Conservation (phyloP, 2,329 filamentous ascomycete species). For the Pleomassaria siparia region DNA sequence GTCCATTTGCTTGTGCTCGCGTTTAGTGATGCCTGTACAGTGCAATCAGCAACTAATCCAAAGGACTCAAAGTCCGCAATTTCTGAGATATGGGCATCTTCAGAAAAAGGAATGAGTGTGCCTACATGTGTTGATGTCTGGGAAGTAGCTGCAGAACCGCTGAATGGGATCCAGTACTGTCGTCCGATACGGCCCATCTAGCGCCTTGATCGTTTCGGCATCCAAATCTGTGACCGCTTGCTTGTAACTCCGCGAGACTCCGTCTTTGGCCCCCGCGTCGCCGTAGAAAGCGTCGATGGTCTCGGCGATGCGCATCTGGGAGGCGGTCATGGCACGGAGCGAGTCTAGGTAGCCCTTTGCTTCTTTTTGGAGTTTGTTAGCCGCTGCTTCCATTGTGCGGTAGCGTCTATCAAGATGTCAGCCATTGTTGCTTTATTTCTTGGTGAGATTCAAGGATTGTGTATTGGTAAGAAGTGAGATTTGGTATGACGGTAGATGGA, state of each 20-base stretch:
- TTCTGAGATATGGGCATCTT: too few relatives aligned
- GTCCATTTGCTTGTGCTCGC: constrained; percentile 96
- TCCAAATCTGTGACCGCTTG: constrained; percentile 97
- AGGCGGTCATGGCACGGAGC: constrained; percentile 96
- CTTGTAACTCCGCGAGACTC: constrained; percentile 95
- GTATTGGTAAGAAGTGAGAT: constrained; percentile 3
- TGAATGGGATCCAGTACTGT: constrained; percentile 96
- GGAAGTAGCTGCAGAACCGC: constrained; percentile 97
- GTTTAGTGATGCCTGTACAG: constrained; percentile 82
- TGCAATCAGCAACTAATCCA: not conserved
- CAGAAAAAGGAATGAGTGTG: too few relatives aligned
- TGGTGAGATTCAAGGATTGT: constrained; percentile 1
- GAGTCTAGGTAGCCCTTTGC: constrained; percentile 98
- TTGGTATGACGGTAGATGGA: constrained; percentile 1
- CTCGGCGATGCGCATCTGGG: constrained; percentile 98
- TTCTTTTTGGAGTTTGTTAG: constrained; percentile 90
- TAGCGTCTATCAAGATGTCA: constrained; percentile 68
- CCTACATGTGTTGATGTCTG: constrained; percentile 93
- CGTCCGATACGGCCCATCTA: constrained; percentile 92
- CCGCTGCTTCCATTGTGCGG: constrained; percentile 94
- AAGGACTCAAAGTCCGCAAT: too few relatives aligned
- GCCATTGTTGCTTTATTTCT: not conserved
- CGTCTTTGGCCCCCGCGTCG: constrained; percentile 90
- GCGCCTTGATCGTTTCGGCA: constrained; percentile 95
- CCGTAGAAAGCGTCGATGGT: constrained; percentile 99